Conservation (phyloP, 2,329 filamentous ascomycete genomes). For the Rutstroemia sp. region DNA sequence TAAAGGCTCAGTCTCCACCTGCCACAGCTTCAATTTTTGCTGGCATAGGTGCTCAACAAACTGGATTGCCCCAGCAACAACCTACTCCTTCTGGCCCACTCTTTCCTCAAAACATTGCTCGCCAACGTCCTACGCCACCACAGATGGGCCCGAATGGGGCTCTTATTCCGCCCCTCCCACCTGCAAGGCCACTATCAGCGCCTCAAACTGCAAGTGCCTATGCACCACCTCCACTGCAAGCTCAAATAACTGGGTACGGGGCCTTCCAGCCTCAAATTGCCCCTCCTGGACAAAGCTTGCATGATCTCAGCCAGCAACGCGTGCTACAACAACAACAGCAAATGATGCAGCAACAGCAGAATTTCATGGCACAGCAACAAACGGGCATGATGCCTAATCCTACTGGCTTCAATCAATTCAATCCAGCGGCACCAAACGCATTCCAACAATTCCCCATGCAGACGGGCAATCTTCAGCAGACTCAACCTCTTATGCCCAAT, state of each 20-base stretch:
- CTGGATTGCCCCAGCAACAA: slow-evolving; percentile 31
- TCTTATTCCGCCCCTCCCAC: slow-evolving; percentile 67
- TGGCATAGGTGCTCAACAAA: slow-evolving; percentile 40
- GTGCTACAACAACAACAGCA: slow-evolving; percentile 60
- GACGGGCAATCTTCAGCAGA: slow-evolving; percentile 22
- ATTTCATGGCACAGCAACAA: slow-evolving; percentile 30
- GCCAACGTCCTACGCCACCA: slow-evolving; percentile 67
- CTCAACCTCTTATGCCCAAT: slow-evolving; percentile 32
- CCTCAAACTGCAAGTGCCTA: slow-evolving; percentile 75
- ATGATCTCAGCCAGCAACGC: slow-evolving; percentile 48
- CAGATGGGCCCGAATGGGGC: slow-evolving; percentile 49
- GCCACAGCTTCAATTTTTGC: slow-evolving; percentile 54
- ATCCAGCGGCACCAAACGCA: slow-evolving; percentile 14
- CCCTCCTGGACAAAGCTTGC: slow-evolving; percentile 67
- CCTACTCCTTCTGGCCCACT: slow-evolving; percentile 9
- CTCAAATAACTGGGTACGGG: slow-evolving; percentile 68
- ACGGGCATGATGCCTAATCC: slow-evolving; percentile 29
- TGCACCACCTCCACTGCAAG: slow-evolving; percentile 65
- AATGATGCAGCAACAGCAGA: slow-evolving; percentile 56
- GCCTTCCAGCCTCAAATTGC: slow-evolving; percentile 54
- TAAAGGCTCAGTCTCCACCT: slow-evolving; percentile 36
- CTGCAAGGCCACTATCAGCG: slow-evolving; percentile 76
- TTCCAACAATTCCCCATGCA: slow-evolving; percentile 22
- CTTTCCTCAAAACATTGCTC: slow-evolving; percentile 37
- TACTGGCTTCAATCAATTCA: slow-evolving; percentile 36